phyloP scores from a whole-genome alignment of 2,329 filamentous ascomycete species.

The Epichloe hybrida region DNA sequence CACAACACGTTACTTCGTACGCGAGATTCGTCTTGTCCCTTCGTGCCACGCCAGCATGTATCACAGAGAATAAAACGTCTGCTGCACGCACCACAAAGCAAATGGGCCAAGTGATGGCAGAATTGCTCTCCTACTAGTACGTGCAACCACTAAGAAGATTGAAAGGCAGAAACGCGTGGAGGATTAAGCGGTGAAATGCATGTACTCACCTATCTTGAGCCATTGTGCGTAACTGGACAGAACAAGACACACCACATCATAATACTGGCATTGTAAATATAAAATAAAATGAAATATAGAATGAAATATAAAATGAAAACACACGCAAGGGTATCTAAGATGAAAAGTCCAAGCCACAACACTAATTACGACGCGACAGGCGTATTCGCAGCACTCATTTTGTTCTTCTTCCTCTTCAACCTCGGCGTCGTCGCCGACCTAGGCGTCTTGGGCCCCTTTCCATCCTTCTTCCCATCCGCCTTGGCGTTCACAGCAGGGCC shows the following conservation, averaged over 20 bases:
- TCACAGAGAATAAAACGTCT: no score
- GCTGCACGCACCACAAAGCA: no score
- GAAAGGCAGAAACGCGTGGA: no score
- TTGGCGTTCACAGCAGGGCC: constrained; percentile 27
- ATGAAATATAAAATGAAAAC: background rate
- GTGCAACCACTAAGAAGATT: no score
- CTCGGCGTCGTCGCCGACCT: constrained; percentile 28
- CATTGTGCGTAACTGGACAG: no score
- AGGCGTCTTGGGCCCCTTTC: constrained; percentile 30
- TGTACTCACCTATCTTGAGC: no score
- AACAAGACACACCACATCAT: background rate
- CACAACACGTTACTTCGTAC: no score
- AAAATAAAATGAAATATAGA: no score
- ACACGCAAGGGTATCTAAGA: background rate
- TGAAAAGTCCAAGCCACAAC: background rate
- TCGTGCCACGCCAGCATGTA: background rate
- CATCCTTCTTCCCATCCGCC: constrained; percentile 31
- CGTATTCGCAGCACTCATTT: constrained; percentile 22
- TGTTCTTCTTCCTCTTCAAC: constrained; percentile 35
- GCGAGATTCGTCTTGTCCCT: background rate
- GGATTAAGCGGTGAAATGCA: no score
- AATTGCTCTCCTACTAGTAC: no score
- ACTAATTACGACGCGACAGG: constrained; percentile 15
- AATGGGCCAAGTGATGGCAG: no score
- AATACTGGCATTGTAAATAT: background rate